Evolutionary conservation across 2,329 filamentous ascomycete species (phyloP), one percentile per base, ranked within the genome.

Genomic region (Cladosporium sphaerospermum): DNA sequence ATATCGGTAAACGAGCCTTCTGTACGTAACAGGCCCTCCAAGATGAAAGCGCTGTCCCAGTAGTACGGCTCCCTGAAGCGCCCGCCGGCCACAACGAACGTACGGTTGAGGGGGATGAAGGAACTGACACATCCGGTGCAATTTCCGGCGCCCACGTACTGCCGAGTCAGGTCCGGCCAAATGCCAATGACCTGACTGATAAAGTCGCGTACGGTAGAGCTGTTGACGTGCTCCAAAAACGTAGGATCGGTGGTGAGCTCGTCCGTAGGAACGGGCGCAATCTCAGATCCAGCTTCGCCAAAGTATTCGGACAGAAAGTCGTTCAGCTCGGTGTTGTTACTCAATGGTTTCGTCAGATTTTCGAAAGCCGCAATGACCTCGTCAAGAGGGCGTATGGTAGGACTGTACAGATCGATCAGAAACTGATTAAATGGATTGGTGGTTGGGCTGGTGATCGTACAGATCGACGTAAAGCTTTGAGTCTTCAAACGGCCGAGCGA

Each of bases 31-130:
- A 87, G 73, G 19, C 84, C 84, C 67, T 84, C 82, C 81, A 85
- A 70, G 79, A 86, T 32, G 81, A 83, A 16, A 16, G 16, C 16
- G 16, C 16, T 16, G 65, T 86, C 83, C 83, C 83, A 86, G 66
- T 86, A 86, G 64, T 86, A 87, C 1, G 81, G 77, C 67, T 87
- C 84, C 33, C 83, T 75, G 72, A 87, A 87, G 31, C 84, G 80
- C n/a, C 84, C 83, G 10, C 83, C 83, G 3, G 83, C 83, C 13
- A 87, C 78, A n/a, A 87, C 82, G 61, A 87, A 86, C 3, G 82
- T 83, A 54, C 81, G 78, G 61, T 84, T 84, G 55, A 86, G 64
- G 6, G 82, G 80, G 53, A 86, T 80, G 67, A 84, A 86, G 64
- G 82, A 85, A 60, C 77, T 77, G 33, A 82, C 81, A 56, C 83